Evolutionary conservation across 2,329 filamentous ascomycete species (phyloP).

Genomic region (Ophiostoma sp.): DNA sequence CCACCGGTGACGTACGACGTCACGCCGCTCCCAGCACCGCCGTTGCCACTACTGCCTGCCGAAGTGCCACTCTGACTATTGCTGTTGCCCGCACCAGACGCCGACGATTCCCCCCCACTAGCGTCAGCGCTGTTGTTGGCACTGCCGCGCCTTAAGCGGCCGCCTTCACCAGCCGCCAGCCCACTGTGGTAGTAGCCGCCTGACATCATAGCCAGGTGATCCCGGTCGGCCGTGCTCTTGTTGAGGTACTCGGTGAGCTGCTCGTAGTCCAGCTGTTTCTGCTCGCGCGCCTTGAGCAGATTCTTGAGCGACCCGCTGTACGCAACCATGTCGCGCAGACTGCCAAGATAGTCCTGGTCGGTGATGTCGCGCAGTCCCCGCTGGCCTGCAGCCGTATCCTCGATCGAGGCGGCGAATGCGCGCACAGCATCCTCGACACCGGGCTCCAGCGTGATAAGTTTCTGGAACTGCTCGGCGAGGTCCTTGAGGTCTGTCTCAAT

Average conservation of each 20-base stretch:
- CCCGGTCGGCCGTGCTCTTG: conserved; percentile 81
- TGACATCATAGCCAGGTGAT: conserved; percentile 56
- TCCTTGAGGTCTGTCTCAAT: conserved; percentile 84
- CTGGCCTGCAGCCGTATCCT: conserved; percentile 74
- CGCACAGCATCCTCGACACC: conserved; percentile 77
- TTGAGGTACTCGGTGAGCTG: conserved; percentile 92
- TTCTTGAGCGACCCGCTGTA: conserved; percentile 84
- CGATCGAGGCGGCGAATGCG: conserved; percentile 78
- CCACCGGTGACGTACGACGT: conserved; percentile 21
- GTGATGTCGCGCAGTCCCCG: conserved; percentile 81
- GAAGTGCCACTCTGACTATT: background rate
- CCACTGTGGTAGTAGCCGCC: conserved; percentile 43
- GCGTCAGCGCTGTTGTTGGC: background rate
- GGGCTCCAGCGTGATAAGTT: conserved; percentile 81
- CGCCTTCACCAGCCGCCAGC: conserved; percentile 22
- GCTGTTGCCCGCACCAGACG: conserved; percentile 2
- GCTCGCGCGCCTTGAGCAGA: conserved; percentile 86
- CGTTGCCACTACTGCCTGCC: background rate
- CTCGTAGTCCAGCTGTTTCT: conserved; percentile 97
- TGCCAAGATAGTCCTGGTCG: conserved; percentile 91
- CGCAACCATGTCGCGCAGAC: conserved; percentile 88
- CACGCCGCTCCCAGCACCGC: conserved; percentile 22
- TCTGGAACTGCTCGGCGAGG: conserved; percentile 89
- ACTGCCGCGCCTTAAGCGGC: conserved; percentile 22
- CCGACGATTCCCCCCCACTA: background rate